These are phyloP conservation scores for Desmodesmus armatus DNA, from an alignment of 139 green algal species.

Conservation along the genomic window DNA sequence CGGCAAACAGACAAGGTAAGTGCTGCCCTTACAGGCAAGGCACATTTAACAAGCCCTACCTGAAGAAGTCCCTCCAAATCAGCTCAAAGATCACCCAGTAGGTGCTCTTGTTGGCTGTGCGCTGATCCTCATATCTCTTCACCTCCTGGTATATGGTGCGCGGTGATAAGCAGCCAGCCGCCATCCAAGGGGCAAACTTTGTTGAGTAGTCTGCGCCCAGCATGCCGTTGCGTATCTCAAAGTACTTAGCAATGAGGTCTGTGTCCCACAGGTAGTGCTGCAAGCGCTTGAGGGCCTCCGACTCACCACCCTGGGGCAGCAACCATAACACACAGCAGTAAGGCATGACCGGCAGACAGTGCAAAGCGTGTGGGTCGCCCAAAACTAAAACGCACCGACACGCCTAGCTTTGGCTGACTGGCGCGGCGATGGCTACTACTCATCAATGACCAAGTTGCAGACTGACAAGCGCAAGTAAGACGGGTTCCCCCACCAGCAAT, in stretches of 20 bases:
- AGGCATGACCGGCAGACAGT: too few relatives aligned
- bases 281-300: slow-evolving; percentile 85
- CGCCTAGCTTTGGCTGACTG: too few relatives aligned
- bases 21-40: background rate
- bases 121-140: slow-evolving; percentile 87
- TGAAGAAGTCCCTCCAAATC: slow-evolving; percentile 95
- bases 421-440: too few relatives aligned
- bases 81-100: slow-evolving; percentile 97
- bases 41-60: slow-evolving; percentile 38
- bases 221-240: slow-evolving; percentile 95
- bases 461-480: too few relatives aligned
- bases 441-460: too few relatives aligned
- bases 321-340: background rate
- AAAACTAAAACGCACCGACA: too few relatives aligned
- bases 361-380: too few relatives aligned
- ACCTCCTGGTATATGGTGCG: slow-evolving; percentile 67
- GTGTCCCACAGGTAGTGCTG: slow-evolving; percentile 96
- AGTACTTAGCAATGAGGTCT: slow-evolving; percentile 79
- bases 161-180: slow-evolving; percentile 92
- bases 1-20: background rate
- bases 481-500: too few relatives aligned
- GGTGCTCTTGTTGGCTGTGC: slow-evolving; percentile 91
- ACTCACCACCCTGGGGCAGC: slow-evolving; percentile 86
- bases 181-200: slow-evolving; percentile 91
- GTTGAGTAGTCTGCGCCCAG: slow-evolving; percentile 93